These are phyloP conservation scores for Pleodorina starrii DNA, from an alignment of 139 green algal species.

Conservation along the genomic window DNA sequence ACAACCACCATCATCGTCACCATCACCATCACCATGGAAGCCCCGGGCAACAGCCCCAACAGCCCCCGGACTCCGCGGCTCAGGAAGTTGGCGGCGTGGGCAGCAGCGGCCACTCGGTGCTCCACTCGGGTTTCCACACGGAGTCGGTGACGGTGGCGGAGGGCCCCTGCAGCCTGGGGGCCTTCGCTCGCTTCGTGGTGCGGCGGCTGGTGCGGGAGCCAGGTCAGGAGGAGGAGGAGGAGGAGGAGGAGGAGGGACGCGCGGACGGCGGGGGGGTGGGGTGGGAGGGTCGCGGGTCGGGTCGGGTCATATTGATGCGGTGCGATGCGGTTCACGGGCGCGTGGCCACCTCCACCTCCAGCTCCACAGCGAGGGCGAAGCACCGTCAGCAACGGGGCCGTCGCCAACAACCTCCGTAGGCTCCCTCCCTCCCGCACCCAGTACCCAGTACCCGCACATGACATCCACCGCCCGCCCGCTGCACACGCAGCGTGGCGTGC, in stretches of 20 bases:
- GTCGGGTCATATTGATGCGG: too few relatives aligned
- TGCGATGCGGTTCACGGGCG: too few relatives aligned
- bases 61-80: too few relatives aligned
- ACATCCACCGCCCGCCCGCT: too few relatives aligned
- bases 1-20: not conserved
- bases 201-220: conserved; percentile 7
- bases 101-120: not conserved
- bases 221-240: not conserved
- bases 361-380: too few relatives aligned
- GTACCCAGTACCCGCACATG: too few relatives aligned
- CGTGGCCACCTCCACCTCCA: too few relatives aligned
- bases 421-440: too few relatives aligned
- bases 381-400: too few relatives aligned
- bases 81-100: too few relatives aligned
- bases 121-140: conserved; percentile 52
- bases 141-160: not conserved
- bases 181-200: conserved; percentile 42
- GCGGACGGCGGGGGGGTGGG: not conserved
- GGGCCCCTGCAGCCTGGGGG: conserved; percentile 36
- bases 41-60: not conserved
- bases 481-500: too few relatives aligned
- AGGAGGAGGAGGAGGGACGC: not conserved
- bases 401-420: too few relatives aligned
- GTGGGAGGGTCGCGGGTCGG: not conserved
- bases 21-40: not conserved